phyloP scores from a whole-genome alignment of 345 rosid species.

The Eucalyptus dawsonii region DNA sequence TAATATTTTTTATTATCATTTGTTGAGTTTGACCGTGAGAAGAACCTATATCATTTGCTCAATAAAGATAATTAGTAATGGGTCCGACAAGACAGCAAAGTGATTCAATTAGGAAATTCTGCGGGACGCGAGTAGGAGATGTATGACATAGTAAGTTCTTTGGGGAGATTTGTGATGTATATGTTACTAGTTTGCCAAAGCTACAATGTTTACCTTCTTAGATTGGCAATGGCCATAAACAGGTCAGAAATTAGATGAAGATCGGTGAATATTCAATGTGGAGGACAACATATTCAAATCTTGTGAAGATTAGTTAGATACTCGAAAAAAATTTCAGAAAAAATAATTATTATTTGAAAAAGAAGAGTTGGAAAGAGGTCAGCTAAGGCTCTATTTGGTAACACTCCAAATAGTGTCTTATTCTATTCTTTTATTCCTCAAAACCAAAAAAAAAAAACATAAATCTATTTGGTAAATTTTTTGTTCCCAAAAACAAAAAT shows the following conservation, averaged over 20 bases:
- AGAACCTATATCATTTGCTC: not conserved
- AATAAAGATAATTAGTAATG: not conserved
- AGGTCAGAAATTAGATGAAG: not conserved
- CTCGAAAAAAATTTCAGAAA: too few relatives aligned
- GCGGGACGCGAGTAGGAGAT: accelerated
- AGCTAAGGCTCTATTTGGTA: not conserved
- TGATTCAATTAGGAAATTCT: not conserved
- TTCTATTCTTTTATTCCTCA: too few relatives aligned
- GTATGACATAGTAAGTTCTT: accelerated
- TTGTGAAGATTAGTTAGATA: not conserved
- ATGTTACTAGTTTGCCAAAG: not conserved
- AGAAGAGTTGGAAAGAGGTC: not conserved
- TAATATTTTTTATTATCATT: not conserved
- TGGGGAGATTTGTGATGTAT: not conserved
- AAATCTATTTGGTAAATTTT: too few relatives aligned
- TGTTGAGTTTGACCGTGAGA: not conserved
- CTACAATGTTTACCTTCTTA: not conserved
- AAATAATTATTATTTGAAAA: not conserved
- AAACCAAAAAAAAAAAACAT: accelerated
- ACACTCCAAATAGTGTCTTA: too few relatives aligned
- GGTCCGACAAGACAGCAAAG: not conserved
- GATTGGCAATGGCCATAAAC: not conserved
- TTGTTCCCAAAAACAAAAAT: accelerated
- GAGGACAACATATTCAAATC: not conserved
- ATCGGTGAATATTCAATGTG: accelerated